Base-by-base conservation (phyloP, 169 alveolate genomes). In the Eimeria sp. region DNA sequence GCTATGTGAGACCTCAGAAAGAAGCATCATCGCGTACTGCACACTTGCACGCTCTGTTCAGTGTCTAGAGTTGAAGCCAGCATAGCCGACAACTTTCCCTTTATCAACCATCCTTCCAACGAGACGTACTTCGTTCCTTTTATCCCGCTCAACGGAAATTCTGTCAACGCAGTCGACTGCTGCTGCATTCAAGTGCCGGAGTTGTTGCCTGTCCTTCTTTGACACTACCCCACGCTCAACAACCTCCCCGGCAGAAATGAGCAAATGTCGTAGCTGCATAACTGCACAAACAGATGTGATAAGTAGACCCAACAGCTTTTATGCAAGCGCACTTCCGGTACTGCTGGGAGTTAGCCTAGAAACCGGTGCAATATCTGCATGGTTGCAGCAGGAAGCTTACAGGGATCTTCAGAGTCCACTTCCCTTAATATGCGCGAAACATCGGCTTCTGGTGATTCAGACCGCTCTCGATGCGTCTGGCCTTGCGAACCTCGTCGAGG, bases 91-190 rank as follows among this genome's bases (percentile, higher is more conserved):
- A 11, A 37, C 89, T 18, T 13, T 4, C 25, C 27, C 68, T n/a
- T 18, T 0, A 52, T 27, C 4, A 6, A 11, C 33, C 43, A 9
- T 27, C 49, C 66, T 1, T 25, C 16, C 40, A 30, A 33, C 16
- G 33, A 2, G 49, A 30, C 93, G 33, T 85, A 85, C 93, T 25
- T 85, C 93, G 30, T 64, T 85, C 18, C 93, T 71, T 64, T 85
- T 85, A 52, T 85, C 93, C 6, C 80, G 93, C 43, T 85, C 93
- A 30, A 43, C 80, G 20, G 58, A 37, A 8, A 85, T 52, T 58
- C 93, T 80, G 93, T 85, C 93, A n/a, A 85, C 64, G n/a, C 93
- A 85, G 80, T 85, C 93, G 43, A 85, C 80, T 43, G 93, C 93
- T 13, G 93, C 82, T 40, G 93, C 93, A 58, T 85, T 85, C 80